Evolutionary conservation across 176 grass and related monocot genomes (phyloP).

Genomic region (Musa acuminata): DNA sequence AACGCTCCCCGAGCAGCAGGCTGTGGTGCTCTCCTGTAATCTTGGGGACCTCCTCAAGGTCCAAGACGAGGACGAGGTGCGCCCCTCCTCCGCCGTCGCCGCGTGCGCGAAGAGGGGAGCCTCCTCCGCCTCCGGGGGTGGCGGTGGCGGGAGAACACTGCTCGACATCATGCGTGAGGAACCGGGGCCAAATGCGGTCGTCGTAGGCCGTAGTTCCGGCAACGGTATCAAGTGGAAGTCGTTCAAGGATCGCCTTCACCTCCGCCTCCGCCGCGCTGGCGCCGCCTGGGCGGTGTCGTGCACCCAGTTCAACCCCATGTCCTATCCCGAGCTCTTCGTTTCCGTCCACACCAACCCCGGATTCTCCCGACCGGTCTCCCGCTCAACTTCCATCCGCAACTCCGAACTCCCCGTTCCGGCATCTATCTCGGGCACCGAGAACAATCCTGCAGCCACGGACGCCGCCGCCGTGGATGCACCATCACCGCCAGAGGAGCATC

Average conservation of each 20-base stretch:
- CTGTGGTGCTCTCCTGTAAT: not conserved
- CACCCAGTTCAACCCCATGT: too few relatives aligned
- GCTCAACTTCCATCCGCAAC: not conserved
- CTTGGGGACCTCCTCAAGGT: slow-evolving; percentile 6
- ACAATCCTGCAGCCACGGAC: not conserved
- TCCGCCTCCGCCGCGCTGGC: not conserved
- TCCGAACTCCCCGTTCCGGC: not conserved
- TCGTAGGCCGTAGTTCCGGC: not conserved
- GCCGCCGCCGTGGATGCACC: not conserved
- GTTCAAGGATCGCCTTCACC: not conserved
- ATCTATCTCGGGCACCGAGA: not conserved
- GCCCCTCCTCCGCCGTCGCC: not conserved
- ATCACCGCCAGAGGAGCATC: not conserved
- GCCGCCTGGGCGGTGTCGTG: not conserved
- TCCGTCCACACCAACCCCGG: not conserved
- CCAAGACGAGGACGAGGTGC: not conserved
- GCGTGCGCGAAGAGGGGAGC: not conserved
- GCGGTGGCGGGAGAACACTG: not conserved
- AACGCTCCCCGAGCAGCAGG: not conserved
- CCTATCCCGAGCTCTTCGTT: too few relatives aligned
- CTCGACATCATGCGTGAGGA: slow-evolving; percentile 11
- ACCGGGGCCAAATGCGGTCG: not conserved
- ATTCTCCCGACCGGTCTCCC: not conserved
- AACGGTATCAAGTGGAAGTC: slow-evolving; percentile 9
- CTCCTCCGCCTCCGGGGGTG: not conserved